A percentile compares a stretch with the other conserved stretches of the same genome.
Evolutionary conservation across 345 rosid genomes (phyloP).

Genomic region (Gossypium stocksii): DNA sequence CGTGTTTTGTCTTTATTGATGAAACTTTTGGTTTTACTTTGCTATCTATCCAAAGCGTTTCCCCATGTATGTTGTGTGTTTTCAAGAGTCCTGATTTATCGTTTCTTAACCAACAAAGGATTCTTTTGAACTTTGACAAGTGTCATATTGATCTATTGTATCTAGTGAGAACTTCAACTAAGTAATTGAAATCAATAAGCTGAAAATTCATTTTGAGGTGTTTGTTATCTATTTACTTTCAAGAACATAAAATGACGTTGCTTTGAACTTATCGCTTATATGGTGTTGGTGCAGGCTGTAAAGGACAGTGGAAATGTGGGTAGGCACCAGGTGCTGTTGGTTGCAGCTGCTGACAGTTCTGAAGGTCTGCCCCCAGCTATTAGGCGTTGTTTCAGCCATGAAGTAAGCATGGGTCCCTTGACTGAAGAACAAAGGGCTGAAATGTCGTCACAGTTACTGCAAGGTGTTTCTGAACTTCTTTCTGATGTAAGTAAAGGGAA

Average conservation of each 20-base stretch:
- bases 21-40: background rate
- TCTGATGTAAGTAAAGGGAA: conserved; percentile 46
- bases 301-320: conserved; percentile 32
- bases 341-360: conserved; percentile 78
- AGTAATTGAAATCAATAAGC: background rate
- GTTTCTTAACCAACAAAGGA: background rate
- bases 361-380: conserved; percentile 83
- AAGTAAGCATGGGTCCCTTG: conserved; percentile 7
- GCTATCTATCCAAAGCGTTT: background rate
- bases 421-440: conserved; percentile 5
- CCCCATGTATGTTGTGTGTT: background rate
- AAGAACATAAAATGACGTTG: background rate
- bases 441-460: conserved; percentile 49
- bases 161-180: conserved; percentile 1
- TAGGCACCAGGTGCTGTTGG: conserved; percentile 59
- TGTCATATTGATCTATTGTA: background rate
- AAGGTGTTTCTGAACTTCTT: conserved; percentile 61
- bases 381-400: conserved; percentile 94
- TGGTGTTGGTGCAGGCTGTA: conserved; percentile 32
- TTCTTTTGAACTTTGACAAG: background rate
- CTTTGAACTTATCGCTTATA: conserved; percentile 13
- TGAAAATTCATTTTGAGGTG: background rate
- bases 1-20: background rate
- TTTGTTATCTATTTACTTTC: background rate
- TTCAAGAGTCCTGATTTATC: background rate